Evolutionary conservation across 2,329 filamentous ascomycete species (phyloP).

Genomic region (Phaeosphaeriaceae sp.): DNA sequence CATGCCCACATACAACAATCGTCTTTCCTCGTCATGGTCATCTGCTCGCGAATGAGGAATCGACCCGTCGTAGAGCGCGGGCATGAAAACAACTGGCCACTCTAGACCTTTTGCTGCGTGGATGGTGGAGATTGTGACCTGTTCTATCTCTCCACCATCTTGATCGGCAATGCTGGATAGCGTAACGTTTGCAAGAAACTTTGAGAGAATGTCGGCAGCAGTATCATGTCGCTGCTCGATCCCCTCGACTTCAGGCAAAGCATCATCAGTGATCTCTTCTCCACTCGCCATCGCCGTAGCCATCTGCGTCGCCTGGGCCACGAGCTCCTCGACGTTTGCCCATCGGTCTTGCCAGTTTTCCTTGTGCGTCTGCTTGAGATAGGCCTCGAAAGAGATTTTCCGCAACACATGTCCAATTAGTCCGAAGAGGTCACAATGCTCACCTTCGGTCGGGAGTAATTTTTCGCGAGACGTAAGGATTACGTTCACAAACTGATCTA

Average conservation of each 20-base stretch:
- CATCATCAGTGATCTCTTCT: slow-evolving; percentile 53
- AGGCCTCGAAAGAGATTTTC: slow-evolving; percentile 75
- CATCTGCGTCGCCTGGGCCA: slow-evolving; percentile 78
- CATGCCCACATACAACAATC: slow-evolving; percentile 95
- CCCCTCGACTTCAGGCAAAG: slow-evolving; percentile 71
- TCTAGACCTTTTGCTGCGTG: slow-evolving; percentile 95
- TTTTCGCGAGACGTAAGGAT: slow-evolving; percentile 65
- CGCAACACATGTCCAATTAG: slow-evolving; percentile 65
- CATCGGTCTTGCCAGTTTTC: slow-evolving; percentile 73
- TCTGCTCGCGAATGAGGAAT: slow-evolving; percentile 89
- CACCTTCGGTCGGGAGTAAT: slow-evolving; percentile 53
- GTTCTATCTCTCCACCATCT: slow-evolving; percentile 61
- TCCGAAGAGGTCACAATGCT: slow-evolving; percentile 49
- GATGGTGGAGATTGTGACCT: slow-evolving; percentile 93
- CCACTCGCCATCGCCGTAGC: slow-evolving; percentile 53
- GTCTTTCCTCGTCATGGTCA: slow-evolving; percentile 83
- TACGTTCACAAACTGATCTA: slow-evolving; percentile 65
- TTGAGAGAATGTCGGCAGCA: slow-evolving; percentile 70
- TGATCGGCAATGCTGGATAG: slow-evolving; percentile 73
- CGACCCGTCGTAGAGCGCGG: slow-evolving; percentile 85
- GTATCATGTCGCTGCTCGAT: slow-evolving; percentile 65
- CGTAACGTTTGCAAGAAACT: slow-evolving; percentile 88
- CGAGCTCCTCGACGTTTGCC: slow-evolving; percentile 89
- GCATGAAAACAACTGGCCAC: slow-evolving; percentile 95
- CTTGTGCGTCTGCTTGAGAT: slow-evolving; percentile 72